A percentile compares a stretch with the other conserved stretches of the same genome.
Conservation (phyloP, 2,329 filamentous ascomycete species). For the Thielaviopsis musarum region DNA sequence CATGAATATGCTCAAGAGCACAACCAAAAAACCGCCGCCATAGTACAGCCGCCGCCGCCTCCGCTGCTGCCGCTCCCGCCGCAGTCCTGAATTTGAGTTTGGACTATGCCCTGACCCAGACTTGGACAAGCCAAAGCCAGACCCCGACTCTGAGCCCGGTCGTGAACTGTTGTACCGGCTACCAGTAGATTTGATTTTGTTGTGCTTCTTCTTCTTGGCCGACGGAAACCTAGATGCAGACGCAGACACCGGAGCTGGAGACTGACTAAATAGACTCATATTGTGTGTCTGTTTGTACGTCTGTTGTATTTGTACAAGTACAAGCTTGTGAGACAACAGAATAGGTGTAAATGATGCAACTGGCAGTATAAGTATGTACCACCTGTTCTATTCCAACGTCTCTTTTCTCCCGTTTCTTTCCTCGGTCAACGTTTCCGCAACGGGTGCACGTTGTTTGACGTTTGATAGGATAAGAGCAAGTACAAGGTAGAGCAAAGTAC, state of each 20-base stretch:
- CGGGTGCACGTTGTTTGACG: too few species aligned
- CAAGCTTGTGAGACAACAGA: background rate
- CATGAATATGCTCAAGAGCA: background rate
- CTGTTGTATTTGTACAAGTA: background rate
- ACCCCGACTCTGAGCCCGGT: background rate
- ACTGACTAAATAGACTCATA: background rate
- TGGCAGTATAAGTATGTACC: too few species aligned
- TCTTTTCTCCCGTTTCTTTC: too few species aligned
- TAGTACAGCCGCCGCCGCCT: background rate
- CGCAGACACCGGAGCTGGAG: background rate
- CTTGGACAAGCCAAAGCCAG: background rate
- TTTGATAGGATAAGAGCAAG: background rate
- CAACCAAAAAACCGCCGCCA: background rate
- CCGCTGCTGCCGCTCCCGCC: background rate
- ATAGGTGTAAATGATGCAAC: too few species aligned
- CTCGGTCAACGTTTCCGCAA: too few species aligned
- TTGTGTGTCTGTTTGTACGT: background rate
- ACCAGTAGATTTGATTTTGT: background rate
- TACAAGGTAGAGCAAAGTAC: background rate
- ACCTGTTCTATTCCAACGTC: too few species aligned
- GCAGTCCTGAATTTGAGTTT: background rate
- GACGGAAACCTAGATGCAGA: background rate
- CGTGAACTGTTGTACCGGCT: background rate
- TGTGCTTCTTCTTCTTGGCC: background rate
- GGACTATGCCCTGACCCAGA: background rate